phyloP scores from a whole-genome alignment of 208 protist species.

The Entamoeba invadens region DNA sequence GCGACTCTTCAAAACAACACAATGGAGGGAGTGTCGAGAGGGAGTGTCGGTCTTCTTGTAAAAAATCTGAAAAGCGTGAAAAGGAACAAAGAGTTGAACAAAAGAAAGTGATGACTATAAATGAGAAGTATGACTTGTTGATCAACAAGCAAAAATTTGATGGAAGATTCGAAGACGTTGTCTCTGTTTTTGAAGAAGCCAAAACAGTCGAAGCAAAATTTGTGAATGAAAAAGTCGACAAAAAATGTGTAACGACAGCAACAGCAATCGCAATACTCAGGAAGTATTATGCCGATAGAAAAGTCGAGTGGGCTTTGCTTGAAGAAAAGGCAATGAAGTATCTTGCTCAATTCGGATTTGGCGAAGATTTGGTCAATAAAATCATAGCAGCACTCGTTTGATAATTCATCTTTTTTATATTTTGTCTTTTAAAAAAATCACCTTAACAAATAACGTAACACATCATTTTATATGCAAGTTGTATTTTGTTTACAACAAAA shows the following conservation, averaged over 20 bases:
- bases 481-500: no score
- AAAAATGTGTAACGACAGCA: background rate
- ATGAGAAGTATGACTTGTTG: background rate
- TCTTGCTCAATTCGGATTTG: no score
- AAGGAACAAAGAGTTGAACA: background rate
- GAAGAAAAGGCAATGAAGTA: background rate
- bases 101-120: background rate
- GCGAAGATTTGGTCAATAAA: no score
- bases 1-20: no score
- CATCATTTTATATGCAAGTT: no score
- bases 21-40: no score
- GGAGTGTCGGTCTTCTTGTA: background rate
- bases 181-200: background rate
- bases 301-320: background rate
- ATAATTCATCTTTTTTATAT: no score
- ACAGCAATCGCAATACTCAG: background rate
- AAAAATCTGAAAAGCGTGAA: background rate
- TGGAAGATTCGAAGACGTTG: background rate
- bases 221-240: background rate
- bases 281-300: background rate
- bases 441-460: no score
- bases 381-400: no score
- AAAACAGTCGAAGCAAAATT: background rate
- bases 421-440: no score
- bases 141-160: background rate